Evolutionary conservation across 2,329 filamentous ascomycete species (phyloP).

Genomic region (Fusarium poae): DNA sequence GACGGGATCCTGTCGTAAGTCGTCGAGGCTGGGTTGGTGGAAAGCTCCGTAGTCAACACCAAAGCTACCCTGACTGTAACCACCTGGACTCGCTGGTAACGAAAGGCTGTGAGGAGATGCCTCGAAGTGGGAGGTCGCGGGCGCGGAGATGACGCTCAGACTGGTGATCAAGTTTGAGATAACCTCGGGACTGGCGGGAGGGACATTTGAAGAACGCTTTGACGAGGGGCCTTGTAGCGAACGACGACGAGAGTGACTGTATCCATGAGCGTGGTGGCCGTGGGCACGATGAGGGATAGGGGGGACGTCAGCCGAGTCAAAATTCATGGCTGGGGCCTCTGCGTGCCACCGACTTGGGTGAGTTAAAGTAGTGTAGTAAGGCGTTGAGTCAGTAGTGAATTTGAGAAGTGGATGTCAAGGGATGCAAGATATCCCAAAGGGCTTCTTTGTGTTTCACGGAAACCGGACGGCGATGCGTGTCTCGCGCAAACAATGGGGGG

Average conservation of each 20-base stretch:
- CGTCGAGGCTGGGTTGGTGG: slow-evolving; percentile 64
- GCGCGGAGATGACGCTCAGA: slow-evolving; percentile 75
- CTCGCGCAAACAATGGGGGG: slow-evolving; percentile 30
- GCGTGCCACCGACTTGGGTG: slow-evolving; percentile 27
- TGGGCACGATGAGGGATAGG: slow-evolving; percentile 51
- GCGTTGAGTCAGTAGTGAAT: slow-evolving; percentile 20
- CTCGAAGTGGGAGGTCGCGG: slow-evolving; percentile 78
- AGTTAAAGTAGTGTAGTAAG: slow-evolving; percentile 14
- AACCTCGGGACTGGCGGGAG: slow-evolving; percentile 74
- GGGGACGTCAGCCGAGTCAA: slow-evolving; percentile 48
- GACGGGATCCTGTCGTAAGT: slow-evolving; percentile 60
- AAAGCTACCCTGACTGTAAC: slow-evolving; percentile 67
- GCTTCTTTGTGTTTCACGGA: slow-evolving; percentile 1
- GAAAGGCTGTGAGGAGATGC: slow-evolving; percentile 60
- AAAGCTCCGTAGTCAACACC: slow-evolving; percentile 81
- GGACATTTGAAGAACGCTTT: slow-evolving; percentile 46
- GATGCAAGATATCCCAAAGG: not conserved
- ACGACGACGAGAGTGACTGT: slow-evolving; percentile 26
- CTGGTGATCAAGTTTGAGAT: slow-evolving; percentile 78
- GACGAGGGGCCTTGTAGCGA: slow-evolving; percentile 34
- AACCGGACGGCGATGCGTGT: not conserved
- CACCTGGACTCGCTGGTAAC: slow-evolving; percentile 52
- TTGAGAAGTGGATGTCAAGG: slow-evolving; percentile 31
- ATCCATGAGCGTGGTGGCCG: slow-evolving; percentile 27
- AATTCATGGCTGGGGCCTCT: slow-evolving; percentile 48